Conservation (phyloP, 352 stramenopile species). For the Globisporangium radiosum region DNA sequence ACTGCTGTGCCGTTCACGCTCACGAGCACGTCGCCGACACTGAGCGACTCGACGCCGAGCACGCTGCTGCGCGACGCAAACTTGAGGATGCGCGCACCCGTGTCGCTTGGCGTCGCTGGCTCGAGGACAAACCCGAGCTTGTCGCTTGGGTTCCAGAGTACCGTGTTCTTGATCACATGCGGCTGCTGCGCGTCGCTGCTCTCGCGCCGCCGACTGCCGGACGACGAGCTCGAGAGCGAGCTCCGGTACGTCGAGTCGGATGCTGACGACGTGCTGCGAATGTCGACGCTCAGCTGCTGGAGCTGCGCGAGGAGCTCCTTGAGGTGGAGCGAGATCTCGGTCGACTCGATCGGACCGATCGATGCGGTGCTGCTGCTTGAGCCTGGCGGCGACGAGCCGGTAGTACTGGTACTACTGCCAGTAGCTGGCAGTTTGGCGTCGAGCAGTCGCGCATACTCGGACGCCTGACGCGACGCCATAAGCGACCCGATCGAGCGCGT, state of each 20-base stretch:
- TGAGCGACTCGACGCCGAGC: slow-evolving; percentile 57
- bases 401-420: not conserved
- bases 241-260: slow-evolving; percentile 62
- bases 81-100: slow-evolving; percentile 55
- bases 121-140: slow-evolving; percentile 67
- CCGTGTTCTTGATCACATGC: slow-evolving; percentile 19
- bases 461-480: slow-evolving; percentile 26
- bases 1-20: slow-evolving; percentile 74
- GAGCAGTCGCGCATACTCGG: slow-evolving; percentile 34
- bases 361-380: not conserved
- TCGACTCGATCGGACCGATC: slow-evolving; percentile 41
- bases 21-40: slow-evolving; percentile 53
- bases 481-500: slow-evolving; percentile 41
- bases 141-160: slow-evolving; percentile 74
- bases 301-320: slow-evolving; percentile 66
- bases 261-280: slow-evolving; percentile 44
- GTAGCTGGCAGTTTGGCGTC: slow-evolving; percentile 9
- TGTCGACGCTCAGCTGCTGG: slow-evolving; percentile 61
- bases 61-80: slow-evolving; percentile 63
- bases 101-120: slow-evolving; percentile 27
- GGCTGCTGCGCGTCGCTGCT: slow-evolving; percentile 12
- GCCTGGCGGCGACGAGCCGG: not conserved
- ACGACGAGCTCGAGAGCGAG: slow-evolving; percentile 67
- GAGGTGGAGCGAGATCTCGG: slow-evolving; percentile 59
- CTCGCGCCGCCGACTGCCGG: slow-evolving; percentile 15